Base-by-base conservation (phyloP, 164 flowering plant genomes). In the Nymphaea colorata region DNA sequence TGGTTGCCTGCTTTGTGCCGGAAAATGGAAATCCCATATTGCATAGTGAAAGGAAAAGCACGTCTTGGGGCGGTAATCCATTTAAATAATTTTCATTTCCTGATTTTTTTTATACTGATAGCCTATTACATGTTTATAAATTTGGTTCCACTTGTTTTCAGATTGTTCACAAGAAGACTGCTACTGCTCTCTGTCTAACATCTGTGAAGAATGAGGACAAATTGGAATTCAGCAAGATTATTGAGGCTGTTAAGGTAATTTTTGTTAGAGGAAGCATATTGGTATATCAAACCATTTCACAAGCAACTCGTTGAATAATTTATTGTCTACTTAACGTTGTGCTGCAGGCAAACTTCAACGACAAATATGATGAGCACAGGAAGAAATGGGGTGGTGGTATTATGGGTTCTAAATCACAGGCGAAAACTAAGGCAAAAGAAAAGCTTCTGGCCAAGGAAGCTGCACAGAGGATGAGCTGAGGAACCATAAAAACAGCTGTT, bases 1-100 rank as follows among this genome's bases (percentile, higher is more conserved):
- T 89, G 93, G 97, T 81, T 91, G 16, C 97, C 97, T 42, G 90
- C 95, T 0, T 65, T 91, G 71, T 91, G 97, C 82, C 73, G 90
- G 61, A 89, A 91, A 66, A 87, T 87, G 97, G 97, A 89, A 68
- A 76, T 91, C 67, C 95, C 97, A 0, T 91, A 87, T 76, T 80
- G 83, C 67, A 87, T 91, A 70, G 95, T 90, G 68, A 90, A 90
- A 82, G 89, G 93, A 12, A 88, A 90, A 70, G 77, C 96, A 41
- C 86, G 94, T 15, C 65, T 90, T 42, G 93, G 96, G 79, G 68
- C 89, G 78, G 96, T 89, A 51, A 3, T 74, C 65, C 59, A 14
- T 18, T 55, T 64, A 12, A 18, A 15, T 7, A 25, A 43, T 5
- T 41, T 61, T 67, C 1, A 53, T 25, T 2, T 55, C n/a, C 25